These are phyloP conservation scores for Mycothermus thermophilus DNA, from an alignment of 495 filamentous ascomycete species.

Conservation along the genomic window DNA sequence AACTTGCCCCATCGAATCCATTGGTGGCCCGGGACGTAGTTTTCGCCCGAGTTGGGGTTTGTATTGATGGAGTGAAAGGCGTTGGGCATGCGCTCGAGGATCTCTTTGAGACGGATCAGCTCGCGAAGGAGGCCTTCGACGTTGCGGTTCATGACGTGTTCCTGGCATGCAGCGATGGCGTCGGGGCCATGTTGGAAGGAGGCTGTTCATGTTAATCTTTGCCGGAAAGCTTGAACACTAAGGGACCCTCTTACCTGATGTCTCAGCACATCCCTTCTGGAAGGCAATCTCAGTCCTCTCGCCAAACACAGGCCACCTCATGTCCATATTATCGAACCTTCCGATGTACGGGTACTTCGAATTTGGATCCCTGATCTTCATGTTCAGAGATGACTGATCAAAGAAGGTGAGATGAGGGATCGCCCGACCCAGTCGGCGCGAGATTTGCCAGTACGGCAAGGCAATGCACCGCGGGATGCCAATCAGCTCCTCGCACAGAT, in stretches of 20 bases:
- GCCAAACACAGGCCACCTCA: slow-evolving; percentile 39
- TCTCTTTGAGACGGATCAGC: slow-evolving; percentile 34
- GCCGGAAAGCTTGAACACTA: not conserved
- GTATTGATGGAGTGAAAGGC: slow-evolving; percentile 40
- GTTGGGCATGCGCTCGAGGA: slow-evolving; percentile 37
- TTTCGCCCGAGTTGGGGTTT: slow-evolving; percentile 35
- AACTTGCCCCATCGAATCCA: slow-evolving; percentile 37
- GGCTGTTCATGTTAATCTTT: slow-evolving; percentile 14
- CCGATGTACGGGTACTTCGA: slow-evolving; percentile 34
- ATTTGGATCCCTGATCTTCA: slow-evolving; percentile 34
- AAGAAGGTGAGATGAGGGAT: slow-evolving; percentile 38
- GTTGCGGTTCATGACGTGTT: slow-evolving; percentile 37
- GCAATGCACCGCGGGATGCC: slow-evolving; percentile 35
- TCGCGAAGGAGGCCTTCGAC: slow-evolving; percentile 34
- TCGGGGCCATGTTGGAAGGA: slow-evolving; percentile 33
- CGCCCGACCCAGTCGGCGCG: slow-evolving; percentile 32
- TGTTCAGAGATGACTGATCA: slow-evolving; percentile 38
- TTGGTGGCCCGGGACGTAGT: slow-evolving; percentile 29
- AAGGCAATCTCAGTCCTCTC: slow-evolving; percentile 38
- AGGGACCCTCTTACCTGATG: slow-evolving; percentile 16
- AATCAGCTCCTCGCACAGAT: slow-evolving; percentile 33
- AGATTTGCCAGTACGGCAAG: slow-evolving; percentile 34
- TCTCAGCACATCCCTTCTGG: slow-evolving; percentile 29
- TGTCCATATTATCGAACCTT: slow-evolving; percentile 37
- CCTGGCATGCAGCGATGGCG: slow-evolving; percentile 36